Percentiles rank a stretch among this genome's conserved stretches.
Conservation (phyloP, 202 grass and related monocot genomes). For the Bolboschoenoplectus hybrid region DNA sequence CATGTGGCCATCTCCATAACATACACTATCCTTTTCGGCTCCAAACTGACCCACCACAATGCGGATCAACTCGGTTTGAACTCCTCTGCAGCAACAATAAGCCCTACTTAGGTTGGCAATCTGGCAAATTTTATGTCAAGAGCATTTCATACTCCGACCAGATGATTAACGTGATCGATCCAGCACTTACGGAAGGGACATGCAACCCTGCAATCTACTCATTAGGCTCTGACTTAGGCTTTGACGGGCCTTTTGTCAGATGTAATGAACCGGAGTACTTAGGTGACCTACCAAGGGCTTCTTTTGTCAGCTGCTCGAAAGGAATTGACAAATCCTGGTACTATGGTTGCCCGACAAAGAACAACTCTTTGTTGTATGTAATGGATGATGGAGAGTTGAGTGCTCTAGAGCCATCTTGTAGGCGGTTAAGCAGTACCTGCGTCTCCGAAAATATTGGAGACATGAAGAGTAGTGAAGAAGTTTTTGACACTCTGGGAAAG, state of each 20-base stretch:
- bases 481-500: constrained; percentile 28
- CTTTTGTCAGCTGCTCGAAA: constrained; percentile 41
- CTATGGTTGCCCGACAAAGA: constrained; percentile 3
- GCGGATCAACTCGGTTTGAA: constrained; percentile 25
- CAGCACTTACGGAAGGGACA: constrained; percentile 7
- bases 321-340: constrained; percentile 22
- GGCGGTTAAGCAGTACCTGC: constrained; percentile 26
- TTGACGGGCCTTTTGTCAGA: background rate
- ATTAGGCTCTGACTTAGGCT: background rate
- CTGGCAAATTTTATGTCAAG: constrained; percentile 28
- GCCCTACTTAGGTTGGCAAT: constrained; percentile 35
- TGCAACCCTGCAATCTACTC: constrained; percentile 9
- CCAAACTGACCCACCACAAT: constrained; percentile 35
- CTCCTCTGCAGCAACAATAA: constrained; percentile 37
- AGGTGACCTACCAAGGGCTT: background rate
- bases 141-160: constrained; percentile 2
- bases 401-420: constrained; percentile 34
- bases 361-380: constrained; percentile 37
- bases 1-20: constrained; percentile 34
- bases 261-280: background rate
- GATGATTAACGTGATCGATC: constrained; percentile 37
- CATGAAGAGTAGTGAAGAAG: constrained; percentile 13
- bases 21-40: constrained; percentile 38
- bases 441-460: background rate
- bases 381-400: background rate